Conservation (phyloP, 78 protist genomes). For the Dictyostelium capitatum region DNA sequence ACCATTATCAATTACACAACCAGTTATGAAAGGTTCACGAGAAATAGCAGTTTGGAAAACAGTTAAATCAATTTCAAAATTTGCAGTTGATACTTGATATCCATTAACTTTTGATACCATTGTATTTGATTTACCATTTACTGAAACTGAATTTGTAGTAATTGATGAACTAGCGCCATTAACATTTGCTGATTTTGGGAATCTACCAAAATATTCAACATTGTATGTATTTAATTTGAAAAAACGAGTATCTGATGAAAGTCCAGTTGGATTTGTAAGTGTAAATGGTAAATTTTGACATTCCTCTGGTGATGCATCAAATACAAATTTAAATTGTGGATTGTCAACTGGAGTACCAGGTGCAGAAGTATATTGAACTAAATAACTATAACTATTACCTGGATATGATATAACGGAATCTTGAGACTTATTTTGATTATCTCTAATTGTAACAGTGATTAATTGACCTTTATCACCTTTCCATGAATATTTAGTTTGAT, state of each 20-base stretch:
- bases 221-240: background rate
- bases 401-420: constrained; percentile 23
- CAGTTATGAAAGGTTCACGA: background rate
- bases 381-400: background rate
- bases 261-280: constrained; percentile 22
- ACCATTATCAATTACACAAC: background rate
- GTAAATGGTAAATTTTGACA: background rate
- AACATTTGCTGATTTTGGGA: background rate
- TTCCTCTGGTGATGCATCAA: background rate
- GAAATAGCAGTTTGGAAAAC: background rate
- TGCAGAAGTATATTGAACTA: background rate
- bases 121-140: background rate
- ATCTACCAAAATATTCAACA: constrained; percentile 7
- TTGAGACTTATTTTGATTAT: background rate
- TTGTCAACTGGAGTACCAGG: background rate
- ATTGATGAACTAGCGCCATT: background rate
- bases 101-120: background rate
- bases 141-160: background rate
- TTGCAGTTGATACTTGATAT: background rate
- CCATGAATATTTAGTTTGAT: background rate
- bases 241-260: background rate
- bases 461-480: background rate
- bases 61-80: constrained; percentile 5
- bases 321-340: constrained; percentile 3
- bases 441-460: background rate